A percentile compares a stretch with the other conserved stretches of the same genome.
Evolutionary conservation across 805 yeast species (phyloP).

Genomic region (Spathaspora passalidarum): DNA sequence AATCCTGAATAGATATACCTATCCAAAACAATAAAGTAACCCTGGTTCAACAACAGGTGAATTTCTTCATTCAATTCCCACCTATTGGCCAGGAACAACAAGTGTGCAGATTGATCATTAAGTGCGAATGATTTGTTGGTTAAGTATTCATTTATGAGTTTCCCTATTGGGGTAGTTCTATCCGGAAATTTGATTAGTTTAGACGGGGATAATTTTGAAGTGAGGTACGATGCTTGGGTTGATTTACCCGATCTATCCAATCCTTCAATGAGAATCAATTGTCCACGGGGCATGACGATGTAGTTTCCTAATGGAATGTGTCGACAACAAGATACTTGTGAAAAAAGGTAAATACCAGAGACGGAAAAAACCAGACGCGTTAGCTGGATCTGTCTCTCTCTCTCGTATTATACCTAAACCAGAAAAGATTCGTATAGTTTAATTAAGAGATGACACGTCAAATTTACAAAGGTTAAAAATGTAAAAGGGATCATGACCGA

Average conservation of each 20-base stretch:
- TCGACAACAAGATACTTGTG: no score
- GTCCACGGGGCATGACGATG: slow-evolving; percentile 48
- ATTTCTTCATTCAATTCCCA: slow-evolving; percentile 76
- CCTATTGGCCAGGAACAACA: slow-evolving; percentile 87
- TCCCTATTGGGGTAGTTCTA: slow-evolving; percentile 78
- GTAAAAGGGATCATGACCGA: slow-evolving; percentile 52
- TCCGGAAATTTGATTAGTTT: slow-evolving; percentile 81
- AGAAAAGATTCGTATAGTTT: no score
- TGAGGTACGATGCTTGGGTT: slow-evolving; percentile 58
- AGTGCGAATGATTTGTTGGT: slow-evolving; percentile 47
- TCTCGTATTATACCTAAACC: no score
- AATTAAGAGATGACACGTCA: no score
- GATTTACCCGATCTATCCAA: slow-evolving; percentile 94
- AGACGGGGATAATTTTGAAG: slow-evolving; percentile 14
- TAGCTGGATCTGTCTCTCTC: no score
- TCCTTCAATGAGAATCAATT: slow-evolving; percentile 83
- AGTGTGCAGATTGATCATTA: slow-evolving; percentile 79
- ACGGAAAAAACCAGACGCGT: not conserved
- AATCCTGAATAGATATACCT: slow-evolving; percentile 91
- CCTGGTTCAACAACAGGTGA: slow-evolving; percentile 41
- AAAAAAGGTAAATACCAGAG: not conserved
- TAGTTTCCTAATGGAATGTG: not conserved
- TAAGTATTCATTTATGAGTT: slow-evolving; percentile 71
- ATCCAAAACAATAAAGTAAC: slow-evolving; percentile 68
- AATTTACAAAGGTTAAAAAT: slow-evolving; percentile 16